Percentiles rank a stretch among this genome's conserved stretches.
These are phyloP conservation scores for Ceratobasidium sp. DNA, from an alignment of 1,284 basidiomycete species.

Conservation along the genomic window DNA sequence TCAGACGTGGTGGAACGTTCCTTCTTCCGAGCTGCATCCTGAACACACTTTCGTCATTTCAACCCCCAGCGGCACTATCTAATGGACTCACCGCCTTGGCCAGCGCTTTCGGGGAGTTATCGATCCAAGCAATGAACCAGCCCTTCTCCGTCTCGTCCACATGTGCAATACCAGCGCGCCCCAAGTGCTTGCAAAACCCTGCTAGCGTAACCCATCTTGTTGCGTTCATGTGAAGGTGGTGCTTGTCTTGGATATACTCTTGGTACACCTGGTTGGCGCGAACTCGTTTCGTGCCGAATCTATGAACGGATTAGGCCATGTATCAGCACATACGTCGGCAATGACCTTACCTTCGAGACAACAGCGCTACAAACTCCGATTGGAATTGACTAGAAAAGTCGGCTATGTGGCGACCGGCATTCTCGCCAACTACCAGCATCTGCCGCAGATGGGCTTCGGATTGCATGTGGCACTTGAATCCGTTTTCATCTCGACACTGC, in stretches of 20 bases:
- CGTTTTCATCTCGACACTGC: slow-evolving; percentile 95
- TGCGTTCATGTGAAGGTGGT: slow-evolving; percentile 97
- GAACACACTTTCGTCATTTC: slow-evolving; percentile 38
- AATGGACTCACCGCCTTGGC: slow-evolving; percentile 74
- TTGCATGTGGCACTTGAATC: slow-evolving; percentile 90
- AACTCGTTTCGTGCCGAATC: slow-evolving; percentile 92
- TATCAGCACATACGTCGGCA: slow-evolving; percentile 1
- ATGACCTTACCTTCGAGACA: slow-evolving; percentile 74
- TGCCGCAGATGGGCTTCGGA: slow-evolving; percentile 92
- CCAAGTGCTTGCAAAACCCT: slow-evolving; percentile 92
- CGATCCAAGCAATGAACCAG: slow-evolving; percentile 97
- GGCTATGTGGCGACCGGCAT: slow-evolving; percentile 88
- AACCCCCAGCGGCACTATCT: background rate
- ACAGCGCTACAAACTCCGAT: slow-evolving; percentile 86
- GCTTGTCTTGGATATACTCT: slow-evolving; percentile 95
- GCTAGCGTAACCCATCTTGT: slow-evolving; percentile 97
- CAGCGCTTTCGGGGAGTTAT: slow-evolving; percentile 91
- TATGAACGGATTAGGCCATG: slow-evolving; percentile 46
- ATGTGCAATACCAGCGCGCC: slow-evolving; percentile 83
- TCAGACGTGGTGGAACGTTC: slow-evolving; percentile 91
- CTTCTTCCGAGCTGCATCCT: slow-evolving; percentile 91
- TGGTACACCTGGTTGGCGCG: slow-evolving; percentile 96
- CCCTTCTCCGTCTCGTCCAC: slow-evolving; percentile 99
- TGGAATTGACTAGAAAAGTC: slow-evolving; percentile 92
- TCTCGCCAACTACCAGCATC: slow-evolving; percentile 94